A percentile compares a stretch with the other conserved stretches of the same genome.
phyloP scores from a whole-genome alignment of 306 rosid genomes.

The Cicer chorassanicum region DNA sequence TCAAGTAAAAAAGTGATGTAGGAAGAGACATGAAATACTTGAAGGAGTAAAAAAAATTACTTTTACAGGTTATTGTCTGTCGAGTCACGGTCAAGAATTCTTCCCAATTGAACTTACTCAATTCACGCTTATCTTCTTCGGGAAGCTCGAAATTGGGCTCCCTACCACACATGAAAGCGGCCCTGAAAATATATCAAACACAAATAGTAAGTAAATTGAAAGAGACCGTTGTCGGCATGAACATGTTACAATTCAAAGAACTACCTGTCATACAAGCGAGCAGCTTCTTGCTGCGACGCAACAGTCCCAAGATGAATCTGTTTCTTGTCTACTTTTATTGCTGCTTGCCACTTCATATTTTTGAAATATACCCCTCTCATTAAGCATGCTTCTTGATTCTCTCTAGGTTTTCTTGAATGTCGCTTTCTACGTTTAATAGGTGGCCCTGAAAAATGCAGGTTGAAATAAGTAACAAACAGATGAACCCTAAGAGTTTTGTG shows the following conservation, averaged over 20 bases:
- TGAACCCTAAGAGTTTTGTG: background rate
- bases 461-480: background rate
- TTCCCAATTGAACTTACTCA: conserved; percentile 73
- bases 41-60: conserved; percentile 46
- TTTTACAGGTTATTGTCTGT: conserved; percentile 63
- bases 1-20: background rate
- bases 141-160: conserved; percentile 87
- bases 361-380: conserved; percentile 90
- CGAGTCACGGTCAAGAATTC: conserved; percentile 81
- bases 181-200: conserved; percentile 56
- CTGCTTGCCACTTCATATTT: conserved; percentile 95
- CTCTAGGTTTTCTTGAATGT: conserved; percentile 67
- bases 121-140: conserved; percentile 69
- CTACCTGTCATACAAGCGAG: conserved; percentile 89
- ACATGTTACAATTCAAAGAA: conserved; percentile 17
- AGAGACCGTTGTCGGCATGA: too few species aligned
- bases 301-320: conserved; percentile 93
- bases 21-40: conserved; percentile 5
- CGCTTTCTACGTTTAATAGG: conserved; percentile 79
- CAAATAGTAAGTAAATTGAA: background rate
- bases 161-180: conserved; percentile 90
- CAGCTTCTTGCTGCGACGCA: conserved; percentile 87
- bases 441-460: conserved; percentile 52
- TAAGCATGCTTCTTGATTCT: conserved; percentile 68
- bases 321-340: conserved; percentile 89